Evolutionary conservation across 2,329 filamentous ascomycete species (phyloP), one percentile per base, ranked within the genome.

Genomic region (Botrytis elliptica): DNA sequence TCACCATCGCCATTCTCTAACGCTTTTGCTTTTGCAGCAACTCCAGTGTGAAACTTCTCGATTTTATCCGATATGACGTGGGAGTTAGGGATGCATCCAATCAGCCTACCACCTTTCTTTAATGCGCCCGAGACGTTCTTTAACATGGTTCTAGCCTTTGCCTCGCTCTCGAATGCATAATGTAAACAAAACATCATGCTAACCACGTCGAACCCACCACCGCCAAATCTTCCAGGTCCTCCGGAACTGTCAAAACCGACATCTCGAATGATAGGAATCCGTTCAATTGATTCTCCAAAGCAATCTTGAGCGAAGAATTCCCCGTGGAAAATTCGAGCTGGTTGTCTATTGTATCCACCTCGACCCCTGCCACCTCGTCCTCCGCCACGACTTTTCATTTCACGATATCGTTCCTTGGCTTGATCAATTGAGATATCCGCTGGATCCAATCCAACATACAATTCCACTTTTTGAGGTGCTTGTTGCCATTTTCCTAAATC

Each of bases 171-270:
- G 78, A 98, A 99, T 9, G 96, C 95, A 82, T 99, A 99, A 84
- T 99, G 96, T 90, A 99, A 96, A 80, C 94, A 97, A 83, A 99
- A 99, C 96, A 99, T 99, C 89, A 97, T 97, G 81, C 92, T 94
- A 76, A 99, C 95, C 60, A 98, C 93, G 81, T 99, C 96, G 79
- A 98, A 99, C 6, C 95, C 95, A 72, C 92, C 92, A 71, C 89
- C 89, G 75, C 88, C 88, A 83, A 88, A 91, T 57, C 89, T 90
- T 82, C 90, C 92, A 84, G 85, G 93, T 79, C 85, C 90, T 22
- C 87, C 88, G 74, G 91, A 91, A 0, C 75, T 77, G 67, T 80
- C 97, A 78, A 97, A 97, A 36, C 96, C 96, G 44, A 99, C 94
- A 73, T 97, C 89, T 67, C 89, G 89, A 68, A 99, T 87, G 77